Evolutionary conservation across 306 rosid genomes (phyloP), one percentile per base, ranked within the genome.

Genomic region (Dalbergia cultrata): DNA sequence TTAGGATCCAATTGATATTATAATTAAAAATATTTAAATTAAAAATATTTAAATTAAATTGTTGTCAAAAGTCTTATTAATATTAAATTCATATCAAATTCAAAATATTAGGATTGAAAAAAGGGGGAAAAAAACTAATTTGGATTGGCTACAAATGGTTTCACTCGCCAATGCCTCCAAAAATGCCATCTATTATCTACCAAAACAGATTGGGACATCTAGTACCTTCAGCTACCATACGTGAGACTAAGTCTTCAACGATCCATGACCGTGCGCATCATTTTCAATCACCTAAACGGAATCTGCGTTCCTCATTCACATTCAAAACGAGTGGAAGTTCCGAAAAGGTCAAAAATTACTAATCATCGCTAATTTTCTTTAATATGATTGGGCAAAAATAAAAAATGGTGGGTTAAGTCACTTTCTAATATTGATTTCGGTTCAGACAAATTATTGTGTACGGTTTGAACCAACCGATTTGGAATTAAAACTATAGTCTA

Each of bases 261-360:
- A 7, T 54, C 56, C 19, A 50, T 53, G 9, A 53, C 66, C 5
- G 16, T 77, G 74, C 67, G 13, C 67, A 77, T 77, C 75, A 53
- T 39, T 67, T 54, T 79, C 76, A 47, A 37, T 69, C 62, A 58
- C 13, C 8, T 21, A 71, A 11, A 49, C 16, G 16, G 6, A 14
- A 13, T 49, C n/a, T 13, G 6, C 10, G 5, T 3, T 61, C 69
- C 58, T 75, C 70, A 12, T 61, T 37, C 43, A 21, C 56, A 7
- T 41, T 37, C 78, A 43, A 74, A 16, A 5, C 17, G 37, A 70
- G 37, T 72, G n/a, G 33, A 10, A 22, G 68, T 21, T 57, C 41
- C 43, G 5, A 13, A 37, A 56, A 37, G 18, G 21, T 72, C 56
- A 10, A 74, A 41, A 41, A 59, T 43, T n/a, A 41, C 68, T 35